phyloP scores from a whole-genome alignment of 768 basidiomycete genomes.

The Chlorophyllum brunneum region DNA sequence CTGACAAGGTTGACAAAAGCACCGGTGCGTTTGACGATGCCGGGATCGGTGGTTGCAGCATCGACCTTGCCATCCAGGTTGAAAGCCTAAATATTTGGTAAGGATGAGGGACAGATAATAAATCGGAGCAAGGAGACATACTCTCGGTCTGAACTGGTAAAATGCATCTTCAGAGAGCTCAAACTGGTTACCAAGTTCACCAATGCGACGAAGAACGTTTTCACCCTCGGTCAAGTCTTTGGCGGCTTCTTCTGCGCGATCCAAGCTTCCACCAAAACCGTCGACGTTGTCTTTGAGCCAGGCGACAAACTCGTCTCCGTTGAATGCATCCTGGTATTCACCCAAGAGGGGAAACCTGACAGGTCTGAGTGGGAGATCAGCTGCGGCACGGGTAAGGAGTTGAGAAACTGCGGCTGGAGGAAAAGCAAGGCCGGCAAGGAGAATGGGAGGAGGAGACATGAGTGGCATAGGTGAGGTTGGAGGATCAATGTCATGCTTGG shows the following conservation, averaged over 20 bases:
- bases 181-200: constrained; percentile 80
- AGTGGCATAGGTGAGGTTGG: constrained; percentile 26
- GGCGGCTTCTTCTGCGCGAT: constrained; percentile 75
- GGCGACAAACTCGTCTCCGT: constrained; percentile 82
- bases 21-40: constrained; percentile 62
- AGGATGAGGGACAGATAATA: not conserved
- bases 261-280: constrained; percentile 73
- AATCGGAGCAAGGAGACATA: constrained; percentile 23
- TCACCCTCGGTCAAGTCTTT: constrained; percentile 59
- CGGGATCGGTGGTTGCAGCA: constrained; percentile 19
- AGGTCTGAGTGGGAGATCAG: constrained; percentile 65
- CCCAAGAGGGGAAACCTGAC: constrained; percentile 78
- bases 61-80: constrained; percentile 41
- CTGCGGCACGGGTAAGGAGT: constrained; percentile 66
- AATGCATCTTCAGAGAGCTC: constrained; percentile 75
- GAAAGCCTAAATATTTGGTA: constrained; percentile 48
- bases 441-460: constrained; percentile 45
- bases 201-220: constrained; percentile 63
- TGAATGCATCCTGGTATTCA: constrained; percentile 83
- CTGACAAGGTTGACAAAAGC: constrained; percentile 68
- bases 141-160: constrained; percentile 83
- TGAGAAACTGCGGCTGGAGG: constrained; percentile 61
- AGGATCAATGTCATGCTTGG: constrained; percentile 32
- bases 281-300: constrained; percentile 81
- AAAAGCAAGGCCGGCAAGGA: constrained; percentile 74